A percentile compares a stretch with the other conserved stretches of the same genome.
Conservation (phyloP, 768 basidiomycete genomes). For the Suillus discolor region DNA sequence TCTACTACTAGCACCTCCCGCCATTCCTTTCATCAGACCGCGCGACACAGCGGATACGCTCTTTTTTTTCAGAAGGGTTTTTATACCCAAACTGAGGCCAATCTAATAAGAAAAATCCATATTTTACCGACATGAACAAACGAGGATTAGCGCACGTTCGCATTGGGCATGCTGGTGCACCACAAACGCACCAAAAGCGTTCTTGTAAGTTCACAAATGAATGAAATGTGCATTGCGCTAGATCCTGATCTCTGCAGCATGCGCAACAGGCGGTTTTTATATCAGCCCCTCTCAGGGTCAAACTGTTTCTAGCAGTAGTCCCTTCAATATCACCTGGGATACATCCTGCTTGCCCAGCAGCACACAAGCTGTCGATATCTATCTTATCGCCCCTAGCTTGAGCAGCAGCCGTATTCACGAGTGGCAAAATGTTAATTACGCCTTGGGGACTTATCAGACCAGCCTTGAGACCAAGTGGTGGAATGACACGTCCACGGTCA, state of each 20-base stretch:
- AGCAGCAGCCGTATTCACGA: conserved; percentile 49
- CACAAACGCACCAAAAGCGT: conserved; percentile 26
- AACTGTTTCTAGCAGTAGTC: conserved; percentile 46
- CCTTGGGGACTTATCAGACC: conserved; percentile 50
- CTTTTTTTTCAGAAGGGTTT: conserved; percentile 25
- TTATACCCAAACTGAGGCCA: conserved; percentile 10
- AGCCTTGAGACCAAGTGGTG: conserved; percentile 69
- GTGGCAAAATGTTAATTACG: conserved; percentile 56
- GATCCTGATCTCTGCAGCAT: conserved; percentile 37
- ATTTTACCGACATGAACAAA: conserved; percentile 25
- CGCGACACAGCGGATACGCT: conserved; percentile 30
- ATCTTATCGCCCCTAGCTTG: conserved; percentile 57
- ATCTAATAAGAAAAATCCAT: conserved; percentile 5
- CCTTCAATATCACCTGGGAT: conserved; percentile 68
- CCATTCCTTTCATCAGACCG: conserved; percentile 23
- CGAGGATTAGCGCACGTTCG: conserved; percentile 31
- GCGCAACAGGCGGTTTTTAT: conserved; percentile 65
- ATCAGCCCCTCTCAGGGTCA: conserved; percentile 50
- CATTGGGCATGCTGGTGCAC: conserved; percentile 25
- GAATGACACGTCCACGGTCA: conserved; percentile 52
- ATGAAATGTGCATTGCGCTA: conserved; percentile 1
- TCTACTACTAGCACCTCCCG: conserved; percentile 5
- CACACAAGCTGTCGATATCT: conserved; percentile 61
- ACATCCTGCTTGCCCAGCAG: conserved; percentile 49
- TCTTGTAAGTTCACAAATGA: conserved; percentile 17